phyloP scores from a whole-genome alignment of 495 filamentous ascomycete genomes.

The Trichoderma gamsii region DNA sequence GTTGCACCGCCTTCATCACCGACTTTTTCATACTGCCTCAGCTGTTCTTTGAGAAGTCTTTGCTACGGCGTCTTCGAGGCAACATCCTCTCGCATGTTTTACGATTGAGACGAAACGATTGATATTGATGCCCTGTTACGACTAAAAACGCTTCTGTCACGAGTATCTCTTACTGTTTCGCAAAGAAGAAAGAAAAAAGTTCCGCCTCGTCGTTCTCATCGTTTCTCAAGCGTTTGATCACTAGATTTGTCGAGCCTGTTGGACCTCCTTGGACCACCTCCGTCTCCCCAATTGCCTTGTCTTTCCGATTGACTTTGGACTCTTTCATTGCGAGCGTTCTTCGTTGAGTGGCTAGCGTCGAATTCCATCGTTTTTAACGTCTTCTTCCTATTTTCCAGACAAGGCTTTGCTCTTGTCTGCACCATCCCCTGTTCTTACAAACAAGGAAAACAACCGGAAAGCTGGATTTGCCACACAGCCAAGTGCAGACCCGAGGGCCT shows the following conservation, averaged over 20 bases:
- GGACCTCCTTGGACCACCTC: neutral
- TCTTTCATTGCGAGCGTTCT: conserved; percentile 9
- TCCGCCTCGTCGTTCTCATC: neutral
- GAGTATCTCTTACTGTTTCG: conserved; percentile 9
- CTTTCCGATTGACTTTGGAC: neutral
- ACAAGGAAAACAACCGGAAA: conserved; percentile 71
- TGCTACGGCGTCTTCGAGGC: neutral
- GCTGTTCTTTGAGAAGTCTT: neutral
- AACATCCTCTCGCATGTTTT: neutral
- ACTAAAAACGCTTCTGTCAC: conserved; percentile 8
- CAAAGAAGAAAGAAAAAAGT: neutral
- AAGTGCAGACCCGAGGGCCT: conserved; percentile 84
- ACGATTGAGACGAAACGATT: conserved; percentile 14
- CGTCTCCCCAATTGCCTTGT: conserved; percentile 2
- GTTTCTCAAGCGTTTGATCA: conserved; percentile 11
- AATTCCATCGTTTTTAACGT: neutral
- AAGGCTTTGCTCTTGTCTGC: conserved; percentile 3
- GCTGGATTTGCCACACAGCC: conserved; percentile 95
- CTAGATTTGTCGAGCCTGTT: conserved; percentile 6
- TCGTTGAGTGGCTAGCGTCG: conserved; percentile 12
- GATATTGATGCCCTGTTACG: conserved; percentile 12
- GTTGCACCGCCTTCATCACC: conserved; percentile 4
- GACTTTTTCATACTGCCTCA: conserved; percentile 3
- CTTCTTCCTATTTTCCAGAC: neutral
- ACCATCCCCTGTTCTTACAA: conserved; percentile 16